Evolutionary conservation across 108 stramenopile genomes (phyloP).

Genomic region (Cyclotella sp.): DNA sequence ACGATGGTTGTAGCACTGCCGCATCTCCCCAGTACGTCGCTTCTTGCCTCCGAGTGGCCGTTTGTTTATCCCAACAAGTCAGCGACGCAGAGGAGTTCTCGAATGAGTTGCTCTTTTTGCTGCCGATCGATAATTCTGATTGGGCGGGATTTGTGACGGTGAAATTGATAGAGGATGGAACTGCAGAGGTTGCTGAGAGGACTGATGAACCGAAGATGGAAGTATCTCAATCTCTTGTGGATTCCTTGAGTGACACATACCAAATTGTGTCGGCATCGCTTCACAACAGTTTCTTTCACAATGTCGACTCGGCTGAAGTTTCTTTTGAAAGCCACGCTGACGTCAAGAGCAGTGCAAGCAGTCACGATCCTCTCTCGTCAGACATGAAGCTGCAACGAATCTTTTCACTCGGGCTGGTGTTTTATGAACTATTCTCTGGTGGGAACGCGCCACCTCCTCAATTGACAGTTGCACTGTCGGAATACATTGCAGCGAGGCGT

Average conservation of each 20-base stretch:
- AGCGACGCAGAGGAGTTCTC: not conserved
- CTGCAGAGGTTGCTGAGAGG: no score
- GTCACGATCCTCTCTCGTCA: not conserved
- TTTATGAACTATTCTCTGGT: conserved; percentile 11
- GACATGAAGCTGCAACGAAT: conserved; percentile 5
- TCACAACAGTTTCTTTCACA: no score
- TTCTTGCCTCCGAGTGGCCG: not conserved
- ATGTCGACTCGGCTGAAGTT: not conserved
- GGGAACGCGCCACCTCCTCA: not conserved
- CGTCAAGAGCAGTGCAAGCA: not conserved
- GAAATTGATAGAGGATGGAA: not conserved
- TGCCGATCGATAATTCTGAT: not conserved
- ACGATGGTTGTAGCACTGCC: not conserved
- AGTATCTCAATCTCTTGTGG: no score
- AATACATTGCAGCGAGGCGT: no score
- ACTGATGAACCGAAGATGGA: no score
- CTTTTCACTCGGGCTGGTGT: conserved; percentile 5
- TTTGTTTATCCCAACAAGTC: not conserved
- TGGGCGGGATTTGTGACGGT: not conserved
- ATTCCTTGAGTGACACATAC: no score
- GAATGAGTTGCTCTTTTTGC: not conserved
- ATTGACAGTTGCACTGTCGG: not conserved
- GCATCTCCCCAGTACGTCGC: not conserved
- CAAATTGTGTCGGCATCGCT: no score
- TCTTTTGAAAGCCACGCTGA: not conserved